Evolutionary conservation across 768 basidiomycete species (phyloP).

Genomic region (Boletellus emodensis): DNA sequence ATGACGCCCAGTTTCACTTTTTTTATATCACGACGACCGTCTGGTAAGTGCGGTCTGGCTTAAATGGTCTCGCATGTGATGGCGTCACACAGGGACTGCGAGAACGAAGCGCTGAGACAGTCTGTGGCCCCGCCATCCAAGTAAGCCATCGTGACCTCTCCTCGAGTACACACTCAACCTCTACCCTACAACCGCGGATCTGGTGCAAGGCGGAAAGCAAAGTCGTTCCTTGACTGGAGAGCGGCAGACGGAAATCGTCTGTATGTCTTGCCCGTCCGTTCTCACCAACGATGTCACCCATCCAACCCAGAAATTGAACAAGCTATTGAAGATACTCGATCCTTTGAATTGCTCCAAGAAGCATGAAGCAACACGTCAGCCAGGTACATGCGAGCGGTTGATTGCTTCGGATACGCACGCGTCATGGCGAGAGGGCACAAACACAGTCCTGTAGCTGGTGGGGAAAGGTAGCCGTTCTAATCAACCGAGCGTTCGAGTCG

Average conservation of each 20-base stretch:
- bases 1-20: conserved; percentile 6
- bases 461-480: conserved; percentile 13
- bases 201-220: neutral
- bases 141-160: neutral
- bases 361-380: neutral
- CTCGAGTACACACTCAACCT: neutral
- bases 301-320: conserved; percentile 1
- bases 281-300: neutral
- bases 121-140: neutral
- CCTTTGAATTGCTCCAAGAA: neutral
- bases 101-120: neutral
- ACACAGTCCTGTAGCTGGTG: conserved; percentile 10
- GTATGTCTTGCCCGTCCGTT: neutral
- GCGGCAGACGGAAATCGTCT: neutral
- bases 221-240: neutral
- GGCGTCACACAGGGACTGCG: neutral
- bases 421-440: conserved; percentile 3
- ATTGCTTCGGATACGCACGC: neutral
- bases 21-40: conserved; percentile 8
- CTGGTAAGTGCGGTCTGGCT: conserved; percentile 1
- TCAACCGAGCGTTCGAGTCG: neutral
- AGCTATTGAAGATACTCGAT: neutral
- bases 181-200: too few species aligned
- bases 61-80: neutral
- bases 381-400: conserved; percentile 14